Evolutionary conservation across 1,284 basidiomycete genomes (phyloP).

Genomic region (Microbotryum violaceum): DNA sequence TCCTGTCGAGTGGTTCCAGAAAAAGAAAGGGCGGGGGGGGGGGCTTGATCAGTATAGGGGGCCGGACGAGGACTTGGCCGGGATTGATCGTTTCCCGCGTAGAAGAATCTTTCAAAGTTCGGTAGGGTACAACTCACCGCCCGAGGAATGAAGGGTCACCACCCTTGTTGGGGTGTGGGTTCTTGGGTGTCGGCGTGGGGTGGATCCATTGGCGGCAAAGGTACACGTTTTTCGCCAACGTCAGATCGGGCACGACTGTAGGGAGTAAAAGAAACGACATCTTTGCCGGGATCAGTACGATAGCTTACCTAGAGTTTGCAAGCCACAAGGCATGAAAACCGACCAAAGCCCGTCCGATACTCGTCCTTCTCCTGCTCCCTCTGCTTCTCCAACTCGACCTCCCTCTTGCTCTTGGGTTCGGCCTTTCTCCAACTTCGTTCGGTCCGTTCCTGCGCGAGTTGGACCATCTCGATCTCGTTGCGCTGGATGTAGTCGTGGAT

Average conservation of each 20-base stretch:
- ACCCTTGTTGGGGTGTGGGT: constrained; percentile 12
- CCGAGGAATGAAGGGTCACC: constrained; percentile 31
- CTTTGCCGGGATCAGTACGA: too few species aligned
- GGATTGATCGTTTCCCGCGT: too few species aligned
- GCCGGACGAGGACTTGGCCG: not conserved
- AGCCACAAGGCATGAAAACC: too few species aligned
- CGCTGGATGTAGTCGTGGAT: constrained; percentile 26
- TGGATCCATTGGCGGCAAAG: constrained; percentile 27
- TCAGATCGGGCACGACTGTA: constrained; percentile 29
- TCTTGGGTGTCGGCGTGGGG: constrained; percentile 17
- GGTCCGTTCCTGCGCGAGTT: constrained; percentile 20
- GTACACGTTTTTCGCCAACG: constrained; percentile 24
- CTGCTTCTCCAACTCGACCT: constrained; percentile 26
- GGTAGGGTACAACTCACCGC: constrained; percentile 1
- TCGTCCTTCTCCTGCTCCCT: constrained; percentile 14
- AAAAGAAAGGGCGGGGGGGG: too few species aligned
- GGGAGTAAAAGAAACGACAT: not conserved
- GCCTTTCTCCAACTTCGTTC: constrained; percentile 23
- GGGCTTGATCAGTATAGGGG: not conserved
- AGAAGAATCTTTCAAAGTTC: not conserved
- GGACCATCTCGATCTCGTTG: constrained; percentile 19
- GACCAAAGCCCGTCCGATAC: constrained; percentile 27
- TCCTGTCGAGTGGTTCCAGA: not conserved
- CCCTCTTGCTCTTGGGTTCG: constrained; percentile 30
- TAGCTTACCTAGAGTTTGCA: too few species aligned